Conservation (phyloP, 2,329 filamentous ascomycete species). For the Penicillium palitans region DNA sequence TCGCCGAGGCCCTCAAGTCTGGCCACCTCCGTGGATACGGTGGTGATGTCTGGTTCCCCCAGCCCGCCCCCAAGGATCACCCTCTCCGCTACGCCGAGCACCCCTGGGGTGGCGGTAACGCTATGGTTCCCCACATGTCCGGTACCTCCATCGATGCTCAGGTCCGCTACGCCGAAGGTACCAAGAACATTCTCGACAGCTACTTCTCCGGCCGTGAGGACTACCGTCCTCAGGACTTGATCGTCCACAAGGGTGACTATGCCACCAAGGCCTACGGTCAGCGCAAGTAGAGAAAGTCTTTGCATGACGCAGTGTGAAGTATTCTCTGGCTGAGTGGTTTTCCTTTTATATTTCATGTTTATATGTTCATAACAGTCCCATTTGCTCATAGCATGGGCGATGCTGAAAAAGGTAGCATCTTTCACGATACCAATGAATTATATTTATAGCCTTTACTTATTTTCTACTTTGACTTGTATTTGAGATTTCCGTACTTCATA, state of each 20-base stretch:
- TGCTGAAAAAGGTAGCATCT: slow-evolving; percentile 21
- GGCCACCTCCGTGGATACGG: slow-evolving; percentile 66
- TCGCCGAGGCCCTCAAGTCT: slow-evolving; percentile 85
- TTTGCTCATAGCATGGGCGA: slow-evolving; percentile 6
- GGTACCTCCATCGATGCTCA: slow-evolving; percentile 98
- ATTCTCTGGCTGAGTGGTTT: not conserved
- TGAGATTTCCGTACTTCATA: not conserved
- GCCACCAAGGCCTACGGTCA: slow-evolving; percentile 92
- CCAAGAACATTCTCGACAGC: slow-evolving; percentile 84
- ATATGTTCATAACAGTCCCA: slow-evolving; percentile 19
- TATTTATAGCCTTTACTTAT: slow-evolving; percentile 4
- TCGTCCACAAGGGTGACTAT: slow-evolving; percentile 86
- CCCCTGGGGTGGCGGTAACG: slow-evolving; percentile 94
- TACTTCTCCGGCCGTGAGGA: slow-evolving; percentile 87
- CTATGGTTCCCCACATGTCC: slow-evolving; percentile 98
- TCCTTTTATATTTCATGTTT: not conserved
- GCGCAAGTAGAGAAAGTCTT: slow-evolving; percentile 45
- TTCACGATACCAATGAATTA: slow-evolving; percentile 30
- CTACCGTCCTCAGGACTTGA: slow-evolving; percentile 87
- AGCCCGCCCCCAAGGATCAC: slow-evolving; percentile 93
- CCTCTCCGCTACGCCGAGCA: slow-evolving; percentile 88
- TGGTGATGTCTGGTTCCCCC: slow-evolving; percentile 79
- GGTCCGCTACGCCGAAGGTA: slow-evolving; percentile 82
- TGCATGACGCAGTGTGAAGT: not conserved
- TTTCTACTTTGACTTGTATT: not conserved